These are phyloP conservation scores for Botrytis tulipae DNA, from an alignment of 2,329 filamentous ascomycete species.

Conservation along the genomic window DNA sequence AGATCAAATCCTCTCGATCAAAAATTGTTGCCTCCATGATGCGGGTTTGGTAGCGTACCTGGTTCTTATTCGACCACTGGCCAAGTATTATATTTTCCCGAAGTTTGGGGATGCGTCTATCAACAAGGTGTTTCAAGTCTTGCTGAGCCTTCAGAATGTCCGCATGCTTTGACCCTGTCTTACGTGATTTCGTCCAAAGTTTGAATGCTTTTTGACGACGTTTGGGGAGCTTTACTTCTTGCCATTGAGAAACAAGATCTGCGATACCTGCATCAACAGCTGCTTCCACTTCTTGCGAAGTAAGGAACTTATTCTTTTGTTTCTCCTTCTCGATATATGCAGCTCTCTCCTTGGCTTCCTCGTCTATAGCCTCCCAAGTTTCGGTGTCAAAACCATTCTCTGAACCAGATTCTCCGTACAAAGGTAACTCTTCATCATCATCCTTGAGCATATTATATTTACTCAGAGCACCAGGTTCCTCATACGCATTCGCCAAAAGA, in stretches of 20 bases:
- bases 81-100: slow-evolving; percentile 51
- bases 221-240: slow-evolving; percentile 54
- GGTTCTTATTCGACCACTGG: slow-evolving; percentile 51
- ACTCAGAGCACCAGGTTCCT: slow-evolving; percentile 37
- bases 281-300: slow-evolving; percentile 47
- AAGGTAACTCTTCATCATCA: slow-evolving; percentile 47
- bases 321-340: slow-evolving; percentile 33
- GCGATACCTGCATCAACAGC: slow-evolving; percentile 55
- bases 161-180: slow-evolving; percentile 39
- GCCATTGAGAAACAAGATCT: slow-evolving; percentile 55
- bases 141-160: slow-evolving; percentile 47
- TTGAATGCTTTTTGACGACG: slow-evolving; percentile 55
- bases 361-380: slow-evolving; percentile 59
- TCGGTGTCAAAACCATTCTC: slow-evolving; percentile 56
- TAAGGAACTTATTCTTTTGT: slow-evolving; percentile 39
- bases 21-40: slow-evolving; percentile 64
- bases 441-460: slow-evolving; percentile 44
- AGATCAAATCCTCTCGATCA: slow-evolving; percentile 54
- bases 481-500: slow-evolving; percentile 22
- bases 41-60: slow-evolving; percentile 55
- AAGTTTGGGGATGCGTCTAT: slow-evolving; percentile 54
- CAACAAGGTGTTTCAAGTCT: slow-evolving; percentile 44
- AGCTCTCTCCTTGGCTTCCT: slow-evolving; percentile 35
- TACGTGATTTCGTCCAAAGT: slow-evolving; percentile 59
- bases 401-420: slow-evolving; percentile 55